Conservation (phyloP, 331 rosid species). For the Quercus phellos region DNA sequence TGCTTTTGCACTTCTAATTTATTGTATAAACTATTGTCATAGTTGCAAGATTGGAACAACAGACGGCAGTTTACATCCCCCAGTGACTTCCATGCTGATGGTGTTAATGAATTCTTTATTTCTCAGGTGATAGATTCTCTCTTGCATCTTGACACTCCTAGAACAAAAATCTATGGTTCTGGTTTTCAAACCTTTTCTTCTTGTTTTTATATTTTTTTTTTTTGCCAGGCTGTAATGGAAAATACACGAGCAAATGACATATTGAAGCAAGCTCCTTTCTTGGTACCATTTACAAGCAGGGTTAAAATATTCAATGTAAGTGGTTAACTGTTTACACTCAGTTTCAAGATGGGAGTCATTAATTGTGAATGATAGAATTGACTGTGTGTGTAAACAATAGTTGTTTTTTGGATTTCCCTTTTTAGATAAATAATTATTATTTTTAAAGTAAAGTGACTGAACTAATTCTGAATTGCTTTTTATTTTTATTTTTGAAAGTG, state of each 20-base stretch:
- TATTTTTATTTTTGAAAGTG: slow-evolving; percentile 6
- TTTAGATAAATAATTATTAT: background rate
- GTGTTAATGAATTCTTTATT: slow-evolving; percentile 91
- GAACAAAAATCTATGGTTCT: background rate
- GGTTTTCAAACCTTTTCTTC: slow-evolving; percentile 4
- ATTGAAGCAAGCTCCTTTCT: slow-evolving; percentile 85
- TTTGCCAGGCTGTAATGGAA: slow-evolving; percentile 64
- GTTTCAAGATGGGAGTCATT: slow-evolving; percentile 2
- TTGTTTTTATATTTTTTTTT: slow-evolving; percentile 13
- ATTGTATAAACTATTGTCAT: slow-evolving; percentile 15
- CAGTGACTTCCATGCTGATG: slow-evolving; percentile 89
- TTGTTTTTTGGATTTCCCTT: slow-evolving; percentile 6
- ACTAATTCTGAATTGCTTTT: background rate
- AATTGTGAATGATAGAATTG: background rate
- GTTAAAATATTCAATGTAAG: slow-evolving; percentile 92
- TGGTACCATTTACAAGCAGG: slow-evolving; percentile 97
- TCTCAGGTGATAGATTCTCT: slow-evolving; percentile 64
- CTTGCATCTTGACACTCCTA: slow-evolving; percentile 3
- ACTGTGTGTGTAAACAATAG: background rate
- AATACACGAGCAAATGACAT: slow-evolving; percentile 87
- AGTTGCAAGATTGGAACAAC: slow-evolving; percentile 99
- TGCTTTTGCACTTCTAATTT: slow-evolving; percentile 5
- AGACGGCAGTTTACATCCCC: slow-evolving; percentile 82
- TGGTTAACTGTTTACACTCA: slow-evolving; percentile 8
- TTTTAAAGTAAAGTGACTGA: background rate